Percentiles rank a stretch among this genome's conserved stretches.
These are phyloP conservation scores for Draba incana DNA, from an alignment of 345 rosid genomes.

Conservation along the genomic window DNA sequence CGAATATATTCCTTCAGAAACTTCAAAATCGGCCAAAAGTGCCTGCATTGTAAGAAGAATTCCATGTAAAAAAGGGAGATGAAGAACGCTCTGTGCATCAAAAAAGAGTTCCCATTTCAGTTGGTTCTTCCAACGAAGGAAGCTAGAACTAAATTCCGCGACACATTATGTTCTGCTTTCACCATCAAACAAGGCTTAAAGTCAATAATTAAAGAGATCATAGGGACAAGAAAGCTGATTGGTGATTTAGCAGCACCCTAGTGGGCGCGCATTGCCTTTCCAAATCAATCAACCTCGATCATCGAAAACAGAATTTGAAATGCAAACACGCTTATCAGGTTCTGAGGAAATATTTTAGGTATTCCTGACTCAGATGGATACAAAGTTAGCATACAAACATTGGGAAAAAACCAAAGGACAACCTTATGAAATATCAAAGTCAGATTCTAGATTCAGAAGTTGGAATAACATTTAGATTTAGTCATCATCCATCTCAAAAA, in stretches of 20 bases:
- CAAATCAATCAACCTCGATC: constrained; percentile 8
- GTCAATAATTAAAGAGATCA: not conserved
- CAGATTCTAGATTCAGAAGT: constrained; percentile 5
- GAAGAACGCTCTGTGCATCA: too few relatives aligned
- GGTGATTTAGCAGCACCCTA: not conserved
- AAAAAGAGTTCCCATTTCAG: constrained; percentile 11
- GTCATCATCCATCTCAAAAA: constrained; percentile 8
- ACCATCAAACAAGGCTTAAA: constrained; percentile 22
- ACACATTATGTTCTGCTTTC: constrained; percentile 29
- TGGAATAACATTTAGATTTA: not conserved
- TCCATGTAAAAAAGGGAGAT: not conserved
- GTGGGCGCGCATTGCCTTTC: not conserved
- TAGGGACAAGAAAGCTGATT: constrained; percentile 1
- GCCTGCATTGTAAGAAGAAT: constrained; percentile 44
- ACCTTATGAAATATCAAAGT: not conserved
- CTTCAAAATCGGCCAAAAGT: constrained; percentile 89
- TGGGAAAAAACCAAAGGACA: constrained; percentile 14
- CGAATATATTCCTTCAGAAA: constrained; percentile 93
- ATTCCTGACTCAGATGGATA: too few relatives aligned
- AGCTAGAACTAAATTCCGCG: constrained; percentile 15
- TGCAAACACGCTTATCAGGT: not conserved
- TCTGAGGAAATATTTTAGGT: not conserved
- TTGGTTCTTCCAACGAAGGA: constrained; percentile 22
- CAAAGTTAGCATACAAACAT: too few relatives aligned
- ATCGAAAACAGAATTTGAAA: constrained; percentile 5